Evolutionary conservation across 2,329 filamentous ascomycete species (phyloP).

Genomic region (Bisporella sp.): DNA sequence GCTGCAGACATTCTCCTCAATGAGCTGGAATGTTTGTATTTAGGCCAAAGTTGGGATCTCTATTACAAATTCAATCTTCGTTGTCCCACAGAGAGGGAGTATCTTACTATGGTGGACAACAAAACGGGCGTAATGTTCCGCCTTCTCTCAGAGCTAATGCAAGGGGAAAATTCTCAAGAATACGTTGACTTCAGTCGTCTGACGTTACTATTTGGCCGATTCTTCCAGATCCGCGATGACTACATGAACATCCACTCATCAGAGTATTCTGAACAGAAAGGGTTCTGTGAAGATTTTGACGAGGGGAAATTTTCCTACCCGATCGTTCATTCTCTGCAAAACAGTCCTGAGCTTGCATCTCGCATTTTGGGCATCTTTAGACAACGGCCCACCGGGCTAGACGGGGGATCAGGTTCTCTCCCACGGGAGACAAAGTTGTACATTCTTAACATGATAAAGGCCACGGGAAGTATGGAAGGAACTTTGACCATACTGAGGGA

Average conservation of each 20-base stretch:
- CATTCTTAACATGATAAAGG: background rate
- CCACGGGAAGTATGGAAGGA: background rate
- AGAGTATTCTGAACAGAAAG: slow-evolving; percentile 3
- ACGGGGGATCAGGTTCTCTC: background rate
- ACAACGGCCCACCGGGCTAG: background rate
- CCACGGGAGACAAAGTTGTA: background rate
- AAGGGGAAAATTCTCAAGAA: background rate
- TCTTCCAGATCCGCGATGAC: background rate
- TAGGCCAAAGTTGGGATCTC: background rate
- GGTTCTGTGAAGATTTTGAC: slow-evolving; percentile 6
- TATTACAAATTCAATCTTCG: background rate
- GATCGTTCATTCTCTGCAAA: background rate
- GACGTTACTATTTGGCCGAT: background rate
- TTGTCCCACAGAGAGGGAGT: background rate
- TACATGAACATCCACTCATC: background rate
- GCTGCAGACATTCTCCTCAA: background rate
- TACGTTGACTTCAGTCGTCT: background rate
- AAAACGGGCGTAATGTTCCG: background rate
- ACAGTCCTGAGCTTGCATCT: background rate
- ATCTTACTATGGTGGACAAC: background rate
- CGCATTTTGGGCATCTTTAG: background rate
- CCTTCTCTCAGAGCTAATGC: background rate
- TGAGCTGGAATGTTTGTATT: background rate
- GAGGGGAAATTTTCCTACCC: slow-evolving; percentile 7
- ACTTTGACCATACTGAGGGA: background rate